Evolutionary conservation across 2,329 filamentous ascomycete species (phyloP).

Genomic region (Diaporthe sp.): DNA sequence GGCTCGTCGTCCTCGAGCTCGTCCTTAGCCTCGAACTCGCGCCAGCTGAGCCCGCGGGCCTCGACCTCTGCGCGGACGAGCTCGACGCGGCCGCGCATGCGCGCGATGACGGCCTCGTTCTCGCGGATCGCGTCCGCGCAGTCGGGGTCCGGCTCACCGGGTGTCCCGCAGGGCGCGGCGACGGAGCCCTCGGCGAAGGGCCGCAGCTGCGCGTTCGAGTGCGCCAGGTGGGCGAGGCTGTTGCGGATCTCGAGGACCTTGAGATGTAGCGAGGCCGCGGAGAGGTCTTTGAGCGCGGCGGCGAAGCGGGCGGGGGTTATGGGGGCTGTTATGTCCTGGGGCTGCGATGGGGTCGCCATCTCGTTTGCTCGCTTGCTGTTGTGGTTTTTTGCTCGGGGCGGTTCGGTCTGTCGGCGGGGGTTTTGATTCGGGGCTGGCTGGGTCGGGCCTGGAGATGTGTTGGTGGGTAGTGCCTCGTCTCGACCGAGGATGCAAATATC

Average conservation of each 20-base stretch:
- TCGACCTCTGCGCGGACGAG: conserved; percentile 76
- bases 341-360: conserved; percentile 70
- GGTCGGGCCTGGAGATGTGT: background rate
- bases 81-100: conserved; percentile 76
- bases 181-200: conserved; percentile 72
- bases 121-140: conserved; percentile 82
- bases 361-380: background rate
- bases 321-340: conserved; percentile 57
- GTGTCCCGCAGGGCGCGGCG: conserved; percentile 48
- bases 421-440: background rate
- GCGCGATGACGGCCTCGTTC: conserved; percentile 76
- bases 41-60: conserved; percentile 67
- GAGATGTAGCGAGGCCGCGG: conserved; percentile 75
- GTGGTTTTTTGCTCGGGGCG: background rate
- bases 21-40: conserved; percentile 64
- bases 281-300: conserved; percentile 75
- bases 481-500: no score
- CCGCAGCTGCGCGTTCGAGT: conserved; percentile 79
- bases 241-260: conserved; percentile 84
- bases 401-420: background rate
- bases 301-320: conserved; percentile 76
- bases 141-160: conserved; percentile 69
- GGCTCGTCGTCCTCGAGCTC: conserved; percentile 54
- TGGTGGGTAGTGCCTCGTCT: background rate
- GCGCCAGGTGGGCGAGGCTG: conserved; percentile 79